phyloP scores from a whole-genome alignment of 306 rosid species.

The Psophocarpus tetragonolobus region DNA sequence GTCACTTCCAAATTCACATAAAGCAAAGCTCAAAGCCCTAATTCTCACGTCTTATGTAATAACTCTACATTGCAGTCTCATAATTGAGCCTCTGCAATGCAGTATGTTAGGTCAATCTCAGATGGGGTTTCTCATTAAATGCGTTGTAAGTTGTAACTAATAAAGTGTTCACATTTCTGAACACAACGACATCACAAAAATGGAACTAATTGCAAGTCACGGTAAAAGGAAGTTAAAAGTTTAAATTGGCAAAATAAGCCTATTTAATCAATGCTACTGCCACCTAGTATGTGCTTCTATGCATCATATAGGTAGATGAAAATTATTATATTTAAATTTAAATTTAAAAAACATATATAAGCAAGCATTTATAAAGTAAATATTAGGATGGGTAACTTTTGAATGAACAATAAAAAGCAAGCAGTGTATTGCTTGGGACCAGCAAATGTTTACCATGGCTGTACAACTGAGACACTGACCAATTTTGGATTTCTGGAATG shows the following conservation, averaged over 20 bases:
- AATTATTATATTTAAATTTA: not conserved
- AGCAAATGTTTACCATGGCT: conserved; percentile 34
- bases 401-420: not conserved
- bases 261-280: not conserved
- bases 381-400: not conserved
- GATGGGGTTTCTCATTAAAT: conserved; percentile 46
- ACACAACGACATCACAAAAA: conserved; percentile 21
- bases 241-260: not conserved
- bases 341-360: not conserved
- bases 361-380: not conserved
- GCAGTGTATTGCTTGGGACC: conserved; percentile 25
- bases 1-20: conserved; percentile 48
- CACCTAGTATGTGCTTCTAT: too few relatives aligned
- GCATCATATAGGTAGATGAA: not conserved
- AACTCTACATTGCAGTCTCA: conserved; percentile 49
- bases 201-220: not conserved
- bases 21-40: conserved; percentile 51
- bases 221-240: not conserved
- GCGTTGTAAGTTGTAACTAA: conserved; percentile 11
- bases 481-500: conserved; percentile 31
- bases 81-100: conserved; percentile 40
- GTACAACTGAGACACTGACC: conserved; percentile 31
- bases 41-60: conserved; percentile 67
- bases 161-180: conserved; percentile 11
- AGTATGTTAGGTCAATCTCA: conserved; percentile 63